These are phyloP conservation scores for Tothia fuscella DNA, from an alignment of 2,329 filamentous ascomycete species.

Conservation along the genomic window DNA sequence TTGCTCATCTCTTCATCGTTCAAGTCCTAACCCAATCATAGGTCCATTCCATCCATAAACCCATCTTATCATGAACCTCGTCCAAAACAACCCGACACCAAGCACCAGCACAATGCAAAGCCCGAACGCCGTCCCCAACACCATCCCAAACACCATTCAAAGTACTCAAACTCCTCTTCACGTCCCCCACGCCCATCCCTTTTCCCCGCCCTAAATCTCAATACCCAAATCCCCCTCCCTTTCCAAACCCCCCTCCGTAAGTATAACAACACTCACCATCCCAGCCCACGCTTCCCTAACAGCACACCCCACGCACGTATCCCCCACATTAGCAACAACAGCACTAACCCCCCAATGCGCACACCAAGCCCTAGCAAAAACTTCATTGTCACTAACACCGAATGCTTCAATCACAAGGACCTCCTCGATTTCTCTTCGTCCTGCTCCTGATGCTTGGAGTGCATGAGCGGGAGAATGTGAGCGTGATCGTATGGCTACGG, in stretches of 20 bases:
- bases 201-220: not conserved
- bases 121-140: too few species aligned
- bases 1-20: too few species aligned
- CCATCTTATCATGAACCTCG: too few species aligned
- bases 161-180: too few species aligned
- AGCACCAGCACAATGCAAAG: too few species aligned
- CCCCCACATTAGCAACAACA: conserved; percentile 54
- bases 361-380: conserved; percentile 66
- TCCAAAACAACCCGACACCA: too few species aligned
- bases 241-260: conserved; percentile 36
- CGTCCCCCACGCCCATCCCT: too few species aligned
- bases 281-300: conserved; percentile 66
- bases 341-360: conserved; percentile 63
- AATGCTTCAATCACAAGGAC: conserved; percentile 63
- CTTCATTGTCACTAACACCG: conserved; percentile 63
- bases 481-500: not conserved
- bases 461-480: conserved; percentile 11
- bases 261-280: conserved; percentile 58
- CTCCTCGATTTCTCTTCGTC: conserved; percentile 38
- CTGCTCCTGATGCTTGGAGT: conserved; percentile 9
- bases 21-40: too few species aligned
- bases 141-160: too few species aligned
- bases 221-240: conserved; percentile 29
- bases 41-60: too few species aligned
- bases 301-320: conserved; percentile 63